These are phyloP conservation scores for Apiospora aurea DNA, from an alignment of 2,329 filamentous ascomycete species.

Conservation along the genomic window DNA sequence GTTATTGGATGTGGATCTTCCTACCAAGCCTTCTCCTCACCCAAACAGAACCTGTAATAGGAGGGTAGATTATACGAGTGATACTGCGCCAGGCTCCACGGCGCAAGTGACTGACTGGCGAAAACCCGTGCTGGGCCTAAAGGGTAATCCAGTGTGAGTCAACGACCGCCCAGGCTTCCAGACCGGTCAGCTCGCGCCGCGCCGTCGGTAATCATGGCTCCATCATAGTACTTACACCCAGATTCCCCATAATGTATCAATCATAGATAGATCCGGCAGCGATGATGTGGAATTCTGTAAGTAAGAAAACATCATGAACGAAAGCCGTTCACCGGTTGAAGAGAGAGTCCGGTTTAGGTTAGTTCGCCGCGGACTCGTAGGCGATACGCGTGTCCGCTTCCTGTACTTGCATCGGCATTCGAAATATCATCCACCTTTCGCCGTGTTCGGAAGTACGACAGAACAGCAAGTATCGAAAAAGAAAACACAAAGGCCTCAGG, in stretches of 20 bases:
- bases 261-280: not conserved
- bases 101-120: not conserved
- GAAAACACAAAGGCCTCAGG: not conserved
- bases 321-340: constrained; percentile 2
- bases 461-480: not conserved
- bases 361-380: not conserved
- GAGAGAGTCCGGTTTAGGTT: not conserved
- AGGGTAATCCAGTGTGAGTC: constrained; percentile 17
- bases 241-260: not conserved
- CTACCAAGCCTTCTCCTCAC: not conserved
- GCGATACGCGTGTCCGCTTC: constrained; percentile 6
- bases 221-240: not conserved
- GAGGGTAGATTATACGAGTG: constrained; percentile 5
- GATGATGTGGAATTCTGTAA: not conserved
- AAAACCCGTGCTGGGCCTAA: not conserved
- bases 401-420: not conserved
- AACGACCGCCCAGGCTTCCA: constrained; percentile 7
- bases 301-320: constrained; percentile 6
- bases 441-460: not conserved
- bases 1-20: not conserved
- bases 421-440: not conserved
- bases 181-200: constrained; percentile 9
- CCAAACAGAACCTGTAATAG: not conserved
- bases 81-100: not conserved
- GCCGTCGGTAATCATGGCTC: not conserved